These are phyloP conservation scores for Xylaria sp. DNA, from an alignment of 2,329 filamentous ascomycete species.

Conservation along the genomic window DNA sequence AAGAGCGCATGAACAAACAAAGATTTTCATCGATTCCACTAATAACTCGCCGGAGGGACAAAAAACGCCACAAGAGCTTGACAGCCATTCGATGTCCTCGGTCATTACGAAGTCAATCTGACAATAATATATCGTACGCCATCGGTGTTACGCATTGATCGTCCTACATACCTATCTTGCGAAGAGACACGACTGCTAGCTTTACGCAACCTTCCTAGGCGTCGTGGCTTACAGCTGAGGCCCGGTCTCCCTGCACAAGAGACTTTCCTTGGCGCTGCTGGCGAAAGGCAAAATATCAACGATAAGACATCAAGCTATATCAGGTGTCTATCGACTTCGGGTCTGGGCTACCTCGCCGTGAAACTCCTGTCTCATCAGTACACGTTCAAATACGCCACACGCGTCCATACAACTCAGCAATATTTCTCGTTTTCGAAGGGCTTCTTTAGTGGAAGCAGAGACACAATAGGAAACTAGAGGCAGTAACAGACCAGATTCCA, in stretches of 20 bases:
- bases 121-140: slow-evolving; percentile 13
- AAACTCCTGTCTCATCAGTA: slow-evolving; percentile 15
- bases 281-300: slow-evolving; percentile 17
- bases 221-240: slow-evolving; percentile 21
- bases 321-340: slow-evolving; percentile 18
- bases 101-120: slow-evolving; percentile 15
- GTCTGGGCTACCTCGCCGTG: background rate
- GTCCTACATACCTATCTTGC: slow-evolving; percentile 27
- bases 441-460: background rate
- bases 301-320: slow-evolving; percentile 8
- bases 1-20: background rate
- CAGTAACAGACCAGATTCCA: background rate
- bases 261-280: slow-evolving; percentile 32
- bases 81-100: slow-evolving; percentile 8
- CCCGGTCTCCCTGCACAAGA: slow-evolving; percentile 10
- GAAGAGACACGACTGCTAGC: slow-evolving; percentile 25
- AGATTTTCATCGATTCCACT: background rate
- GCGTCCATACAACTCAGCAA: slow-evolving; percentile 6
- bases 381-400: slow-evolving; percentile 7
- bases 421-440: background rate
- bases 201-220: slow-evolving; percentile 21
- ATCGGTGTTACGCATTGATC: slow-evolving; percentile 25
- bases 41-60: background rate
- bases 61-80: background rate
- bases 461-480: background rate